Percentiles rank a stretch among this genome's conserved stretches.
Conservation (phyloP, 495 filamentous ascomycete species). For the Pyrenula massariospora region DNA sequence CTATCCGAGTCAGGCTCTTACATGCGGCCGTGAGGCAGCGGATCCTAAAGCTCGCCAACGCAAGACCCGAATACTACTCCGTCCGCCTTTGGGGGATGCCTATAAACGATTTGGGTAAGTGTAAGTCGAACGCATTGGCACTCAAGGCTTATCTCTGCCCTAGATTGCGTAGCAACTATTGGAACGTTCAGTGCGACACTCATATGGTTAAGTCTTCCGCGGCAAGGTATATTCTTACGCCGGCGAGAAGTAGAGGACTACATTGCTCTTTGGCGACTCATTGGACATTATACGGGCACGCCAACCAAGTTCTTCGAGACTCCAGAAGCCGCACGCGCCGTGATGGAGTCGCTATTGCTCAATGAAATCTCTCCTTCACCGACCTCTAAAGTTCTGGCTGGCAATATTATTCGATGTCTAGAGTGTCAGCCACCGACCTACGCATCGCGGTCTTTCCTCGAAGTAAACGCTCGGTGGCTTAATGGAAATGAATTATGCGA, state of each 20-base stretch:
- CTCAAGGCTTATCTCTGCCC: no score
- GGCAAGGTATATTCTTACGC: slow-evolving; percentile 56
- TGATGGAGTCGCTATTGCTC: slow-evolving; percentile 53
- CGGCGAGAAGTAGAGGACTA: slow-evolving; percentile 57
- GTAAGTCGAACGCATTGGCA: no score
- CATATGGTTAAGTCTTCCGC: slow-evolving; percentile 56
- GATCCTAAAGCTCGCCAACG: slow-evolving; percentile 45
- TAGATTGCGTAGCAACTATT: slow-evolving; percentile 64
- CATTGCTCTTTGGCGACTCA: slow-evolving; percentile 63
- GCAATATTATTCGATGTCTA: slow-evolving; percentile 62
- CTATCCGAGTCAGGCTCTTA: slow-evolving; percentile 62
- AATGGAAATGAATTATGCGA: slow-evolving; percentile 53
- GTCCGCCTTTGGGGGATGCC: slow-evolving; percentile 48
- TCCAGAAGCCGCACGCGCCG: slow-evolving; percentile 37
- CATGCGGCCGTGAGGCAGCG: slow-evolving; percentile 59
- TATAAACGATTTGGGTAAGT: slow-evolving; percentile 65
- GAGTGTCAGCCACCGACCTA: slow-evolving; percentile 51
- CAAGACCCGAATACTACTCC: slow-evolving; percentile 51
- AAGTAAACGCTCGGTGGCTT: slow-evolving; percentile 55
- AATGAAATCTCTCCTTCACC: slow-evolving; percentile 53
- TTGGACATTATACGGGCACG: slow-evolving; percentile 60
- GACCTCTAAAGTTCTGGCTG: slow-evolving; percentile 49
- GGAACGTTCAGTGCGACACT: slow-evolving; percentile 53
- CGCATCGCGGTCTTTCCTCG: slow-evolving; percentile 48
- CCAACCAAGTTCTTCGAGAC: slow-evolving; percentile 46